phyloP scores from a whole-genome alignment of 257 asterid species.

The Vinca minor region DNA sequence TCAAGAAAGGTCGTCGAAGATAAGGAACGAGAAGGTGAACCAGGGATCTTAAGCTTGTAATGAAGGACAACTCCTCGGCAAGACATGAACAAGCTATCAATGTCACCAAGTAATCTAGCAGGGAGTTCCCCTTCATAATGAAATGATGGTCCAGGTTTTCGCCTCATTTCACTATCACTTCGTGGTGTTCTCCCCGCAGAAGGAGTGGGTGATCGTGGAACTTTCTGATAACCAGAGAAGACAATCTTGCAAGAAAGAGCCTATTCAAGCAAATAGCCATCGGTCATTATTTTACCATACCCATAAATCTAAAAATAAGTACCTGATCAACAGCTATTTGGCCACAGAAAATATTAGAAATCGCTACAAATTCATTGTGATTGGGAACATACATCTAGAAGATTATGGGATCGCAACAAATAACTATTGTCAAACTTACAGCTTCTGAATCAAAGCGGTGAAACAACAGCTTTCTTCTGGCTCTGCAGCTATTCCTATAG shows the following conservation, averaged over 20 bases:
- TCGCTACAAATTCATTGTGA: not conserved
- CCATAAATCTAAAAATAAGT: not conserved
- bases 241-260: conserved; percentile 66
- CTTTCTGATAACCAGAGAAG: conserved; percentile 78
- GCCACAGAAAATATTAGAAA: not conserved
- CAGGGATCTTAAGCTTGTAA: conserved; percentile 74
- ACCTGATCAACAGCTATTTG: not conserved
- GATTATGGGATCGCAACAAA: not conserved
- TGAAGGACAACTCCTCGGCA: conserved; percentile 74
- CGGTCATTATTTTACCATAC: conserved; percentile 7
- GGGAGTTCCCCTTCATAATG: conserved; percentile 70
- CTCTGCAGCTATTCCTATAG: conserved; percentile 82
- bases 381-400: not conserved
- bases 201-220: conserved; percentile 90
- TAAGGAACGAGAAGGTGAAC: conserved; percentile 55
- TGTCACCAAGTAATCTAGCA: conserved; percentile 77
- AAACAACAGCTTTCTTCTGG: conserved; percentile 80
- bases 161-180: conserved; percentile 49
- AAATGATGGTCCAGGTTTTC: conserved; percentile 39
- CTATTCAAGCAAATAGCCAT: conserved; percentile 35
- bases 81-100: conserved; percentile 69
- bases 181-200: conserved; percentile 52
- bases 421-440: conserved; percentile 37
- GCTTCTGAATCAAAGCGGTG: conserved; percentile 90
- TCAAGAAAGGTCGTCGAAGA: conserved; percentile 54